A percentile compares a stretch with the other conserved stretches of the same genome.
Evolutionary conservation across 2,329 filamentous ascomycete genomes (phyloP).

Genomic region (Lithohypha guttulata): DNA sequence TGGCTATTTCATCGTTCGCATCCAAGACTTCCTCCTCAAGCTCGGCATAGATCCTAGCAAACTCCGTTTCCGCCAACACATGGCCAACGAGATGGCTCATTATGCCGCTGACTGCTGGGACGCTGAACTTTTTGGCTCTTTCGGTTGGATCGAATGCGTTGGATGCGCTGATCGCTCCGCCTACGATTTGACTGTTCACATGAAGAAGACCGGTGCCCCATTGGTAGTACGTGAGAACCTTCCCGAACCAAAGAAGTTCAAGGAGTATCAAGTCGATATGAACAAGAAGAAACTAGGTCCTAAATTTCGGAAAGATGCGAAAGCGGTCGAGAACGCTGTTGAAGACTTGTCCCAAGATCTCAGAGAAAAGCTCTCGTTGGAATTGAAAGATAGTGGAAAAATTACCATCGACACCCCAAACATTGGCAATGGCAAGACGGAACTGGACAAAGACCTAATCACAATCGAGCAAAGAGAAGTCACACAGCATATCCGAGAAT

Average conservation of each 20-base stretch:
- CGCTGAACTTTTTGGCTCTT: slow-evolving; percentile 79
- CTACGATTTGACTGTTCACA: slow-evolving; percentile 85
- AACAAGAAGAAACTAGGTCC: slow-evolving; percentile 96
- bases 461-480: slow-evolving; percentile 74
- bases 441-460: slow-evolving; percentile 69
- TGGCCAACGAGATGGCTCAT: slow-evolving; percentile 83
- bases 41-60: slow-evolving; percentile 81
- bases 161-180: slow-evolving; percentile 93
- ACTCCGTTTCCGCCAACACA: slow-evolving; percentile 93
- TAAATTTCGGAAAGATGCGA: slow-evolving; percentile 88
- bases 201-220: slow-evolving; percentile 80
- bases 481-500: slow-evolving; percentile 76
- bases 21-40: slow-evolving; percentile 78
- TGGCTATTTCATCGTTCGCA: slow-evolving; percentile 91
- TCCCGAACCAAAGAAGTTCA: slow-evolving; percentile 64
- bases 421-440: slow-evolving; percentile 59
- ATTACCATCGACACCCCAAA: slow-evolving; percentile 63
- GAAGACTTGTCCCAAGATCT: slow-evolving; percentile 66
- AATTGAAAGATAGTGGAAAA: slow-evolving; percentile 62
- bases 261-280: slow-evolving; percentile 79
- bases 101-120: slow-evolving; percentile 98
- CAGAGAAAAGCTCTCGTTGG: slow-evolving; percentile 66
- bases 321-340: slow-evolving; percentile 70
- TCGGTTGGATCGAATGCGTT: slow-evolving; percentile 97
- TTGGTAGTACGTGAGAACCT: slow-evolving; percentile 75